Conservation (phyloP, 1,284 basidiomycete species). For the Ceratobasidium sp. region DNA sequence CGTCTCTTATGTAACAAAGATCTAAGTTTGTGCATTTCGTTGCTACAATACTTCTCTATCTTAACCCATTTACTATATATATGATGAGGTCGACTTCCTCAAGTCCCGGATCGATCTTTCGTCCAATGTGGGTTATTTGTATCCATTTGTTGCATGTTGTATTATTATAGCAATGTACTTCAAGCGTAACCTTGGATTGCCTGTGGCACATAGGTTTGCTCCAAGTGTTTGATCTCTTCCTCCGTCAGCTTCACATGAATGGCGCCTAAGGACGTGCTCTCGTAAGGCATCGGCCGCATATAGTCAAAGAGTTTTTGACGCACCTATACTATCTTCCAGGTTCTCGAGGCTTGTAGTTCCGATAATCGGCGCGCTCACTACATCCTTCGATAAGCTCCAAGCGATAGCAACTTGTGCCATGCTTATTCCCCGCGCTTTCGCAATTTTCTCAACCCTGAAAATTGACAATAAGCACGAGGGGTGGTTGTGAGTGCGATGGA, state of each 20-base stretch:
- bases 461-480: background rate
- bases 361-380: conserved; percentile 60
- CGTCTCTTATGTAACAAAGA: too few species aligned
- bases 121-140: too few species aligned
- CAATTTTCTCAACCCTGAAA: conserved; percentile 38
- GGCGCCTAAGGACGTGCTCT: conserved; percentile 36
- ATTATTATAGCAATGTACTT: too few species aligned
- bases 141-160: too few species aligned
- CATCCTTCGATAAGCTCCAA: conserved; percentile 36
- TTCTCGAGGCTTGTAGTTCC: conserved; percentile 60
- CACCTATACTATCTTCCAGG: conserved; percentile 55
- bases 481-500: background rate
- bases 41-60: too few species aligned
- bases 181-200: conserved; percentile 44
- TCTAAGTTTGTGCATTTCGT: too few species aligned
- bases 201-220: conserved; percentile 48
- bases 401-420: conserved; percentile 40
- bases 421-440: conserved; percentile 28
- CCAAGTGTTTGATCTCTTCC: conserved; percentile 51
- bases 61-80: too few species aligned
- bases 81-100: too few species aligned
- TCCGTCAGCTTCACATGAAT: conserved; percentile 47
- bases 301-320: background rate
- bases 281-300: background rate
- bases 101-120: too few species aligned